Evolutionary conservation across 257 asterid genomes (phyloP).

Genomic region (Scutellaria barbata): DNA sequence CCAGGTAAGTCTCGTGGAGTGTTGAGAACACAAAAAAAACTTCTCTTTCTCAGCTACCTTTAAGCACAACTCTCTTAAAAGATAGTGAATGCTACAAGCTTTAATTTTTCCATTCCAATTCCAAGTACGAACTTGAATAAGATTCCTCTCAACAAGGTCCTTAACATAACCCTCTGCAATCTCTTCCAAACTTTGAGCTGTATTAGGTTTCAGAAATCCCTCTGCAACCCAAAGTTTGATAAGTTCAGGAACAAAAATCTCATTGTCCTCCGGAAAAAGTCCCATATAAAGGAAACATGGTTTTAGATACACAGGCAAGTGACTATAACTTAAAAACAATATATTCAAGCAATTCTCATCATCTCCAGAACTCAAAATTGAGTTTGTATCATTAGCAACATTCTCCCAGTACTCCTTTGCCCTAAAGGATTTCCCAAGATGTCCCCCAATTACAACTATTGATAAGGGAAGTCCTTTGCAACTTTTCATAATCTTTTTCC

Average conservation of each 20-base stretch:
- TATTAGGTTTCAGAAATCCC: slow-evolving; percentile 7
- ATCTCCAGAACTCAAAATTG: background rate
- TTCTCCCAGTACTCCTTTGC: background rate
- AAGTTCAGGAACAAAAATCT: background rate
- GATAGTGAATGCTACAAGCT: background rate
- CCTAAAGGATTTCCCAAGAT: background rate
- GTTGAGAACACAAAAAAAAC: background rate
- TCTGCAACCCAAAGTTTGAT: slow-evolving; percentile 8
- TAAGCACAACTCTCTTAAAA: slow-evolving; percentile 23
- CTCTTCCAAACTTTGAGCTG: background rate
- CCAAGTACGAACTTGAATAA: background rate
- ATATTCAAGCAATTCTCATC: background rate
- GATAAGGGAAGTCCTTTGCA: slow-evolving; percentile 28
- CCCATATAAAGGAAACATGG: slow-evolving; percentile 24
- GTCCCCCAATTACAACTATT: slow-evolving; percentile 25
- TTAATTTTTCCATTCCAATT: background rate
- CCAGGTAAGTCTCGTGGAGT: background rate
- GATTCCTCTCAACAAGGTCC: slow-evolving; percentile 21
- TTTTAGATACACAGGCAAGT: background rate
- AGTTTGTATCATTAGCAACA: background rate
- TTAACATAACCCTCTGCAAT: background rate
- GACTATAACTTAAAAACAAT: background rate
- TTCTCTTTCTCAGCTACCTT: background rate
- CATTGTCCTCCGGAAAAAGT: background rate
- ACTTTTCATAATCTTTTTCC: background rate